Evolutionary conservation across 495 filamentous ascomycete genomes (phyloP).

Genomic region (Neurospora discreta): DNA sequence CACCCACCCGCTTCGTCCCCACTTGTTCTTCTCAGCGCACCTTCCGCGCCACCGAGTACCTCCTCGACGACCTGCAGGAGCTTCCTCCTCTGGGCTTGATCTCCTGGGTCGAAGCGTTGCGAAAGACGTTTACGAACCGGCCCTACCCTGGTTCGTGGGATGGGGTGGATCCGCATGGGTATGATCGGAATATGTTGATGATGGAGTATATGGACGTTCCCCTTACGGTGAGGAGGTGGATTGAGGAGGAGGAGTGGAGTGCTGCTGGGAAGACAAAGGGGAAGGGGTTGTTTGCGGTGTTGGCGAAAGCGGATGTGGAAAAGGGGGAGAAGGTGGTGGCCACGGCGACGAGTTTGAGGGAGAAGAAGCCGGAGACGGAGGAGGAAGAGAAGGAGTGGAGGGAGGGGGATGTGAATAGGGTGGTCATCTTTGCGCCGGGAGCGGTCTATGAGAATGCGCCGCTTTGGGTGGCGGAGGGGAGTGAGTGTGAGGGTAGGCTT

Average conservation of each 20-base stretch:
- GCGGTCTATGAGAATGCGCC: constrained; percentile 23
- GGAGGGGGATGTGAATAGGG: not conserved
- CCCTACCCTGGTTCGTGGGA: constrained; percentile 27
- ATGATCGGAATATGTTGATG: constrained; percentile 22
- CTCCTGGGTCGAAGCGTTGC: constrained; percentile 20
- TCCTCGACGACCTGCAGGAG: constrained; percentile 24
- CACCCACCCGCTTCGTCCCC: constrained; percentile 2
- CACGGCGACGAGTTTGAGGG: constrained; percentile 7
- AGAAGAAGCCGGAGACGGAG: constrained; percentile 6
- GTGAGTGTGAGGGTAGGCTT: constrained; percentile 20
- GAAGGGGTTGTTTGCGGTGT: constrained; percentile 23
- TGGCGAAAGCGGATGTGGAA: constrained; percentile 3
- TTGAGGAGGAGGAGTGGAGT: constrained; percentile 22
- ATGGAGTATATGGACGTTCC: constrained; percentile 25
- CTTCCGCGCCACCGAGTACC: constrained; percentile 19
- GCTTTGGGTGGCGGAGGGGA: constrained; percentile 24
- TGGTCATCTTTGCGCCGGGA: constrained; percentile 24
- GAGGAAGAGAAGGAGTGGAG: not conserved
- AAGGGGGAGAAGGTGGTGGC: constrained; percentile 5
- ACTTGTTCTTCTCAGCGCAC: constrained; percentile 11
- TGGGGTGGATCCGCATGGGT: constrained; percentile 26
- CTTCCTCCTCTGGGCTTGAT: constrained; percentile 13
- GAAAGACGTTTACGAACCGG: constrained; percentile 17
- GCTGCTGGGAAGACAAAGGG: not conserved
- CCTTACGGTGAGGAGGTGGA: constrained; percentile 24